Evolutionary conservation across 2,329 filamentous ascomycete genomes (phyloP).

Genomic region (Epichloe amarillans): DNA sequence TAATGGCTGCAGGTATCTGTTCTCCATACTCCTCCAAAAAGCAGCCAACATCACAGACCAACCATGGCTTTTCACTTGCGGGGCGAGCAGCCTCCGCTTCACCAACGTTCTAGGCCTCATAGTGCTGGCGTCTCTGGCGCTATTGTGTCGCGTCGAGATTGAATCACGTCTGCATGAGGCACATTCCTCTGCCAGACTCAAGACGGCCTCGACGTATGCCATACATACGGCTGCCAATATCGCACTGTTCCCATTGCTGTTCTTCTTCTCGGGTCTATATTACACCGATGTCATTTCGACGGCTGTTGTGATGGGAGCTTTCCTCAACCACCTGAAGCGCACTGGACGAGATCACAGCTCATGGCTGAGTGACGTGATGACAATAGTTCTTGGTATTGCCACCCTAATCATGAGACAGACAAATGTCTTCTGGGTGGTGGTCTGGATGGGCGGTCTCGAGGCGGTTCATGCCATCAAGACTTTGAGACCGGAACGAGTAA

Average conservation of each 20-base stretch:
- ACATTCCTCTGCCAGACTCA: constrained; percentile 8
- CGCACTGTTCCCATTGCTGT: constrained; percentile 73
- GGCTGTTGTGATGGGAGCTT: constrained; percentile 57
- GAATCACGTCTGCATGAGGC: constrained; percentile 27
- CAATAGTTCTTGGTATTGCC: constrained; percentile 44
- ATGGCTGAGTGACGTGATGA: constrained; percentile 26
- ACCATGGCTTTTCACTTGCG: constrained; percentile 13
- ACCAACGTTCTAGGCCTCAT: constrained; percentile 31
- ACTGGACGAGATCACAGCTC: constrained; percentile 21
- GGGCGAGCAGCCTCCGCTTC: constrained; percentile 27
- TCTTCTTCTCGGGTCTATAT: constrained; percentile 92
- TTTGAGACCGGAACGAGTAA: constrained; percentile 20
- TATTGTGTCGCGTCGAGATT: constrained; percentile 38
- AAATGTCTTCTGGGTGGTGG: constrained; percentile 88
- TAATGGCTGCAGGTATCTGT: constrained; percentile 27
- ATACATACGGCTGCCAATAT: constrained; percentile 64
- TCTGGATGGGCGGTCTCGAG: constrained; percentile 57
- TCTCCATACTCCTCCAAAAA: constrained; percentile 23
- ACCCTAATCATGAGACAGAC: constrained; percentile 78
- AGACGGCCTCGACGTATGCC: constrained; percentile 25
- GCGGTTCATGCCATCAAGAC: constrained; percentile 36
- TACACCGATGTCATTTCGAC: constrained; percentile 89
- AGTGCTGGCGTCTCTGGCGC: constrained; percentile 30
- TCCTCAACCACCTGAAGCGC: constrained; percentile 41
- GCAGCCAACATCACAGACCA: constrained; percentile 7